These are phyloP conservation scores for Capsicum pubescens DNA, from an alignment of 257 asterid species.

Conservation along the genomic window DNA sequence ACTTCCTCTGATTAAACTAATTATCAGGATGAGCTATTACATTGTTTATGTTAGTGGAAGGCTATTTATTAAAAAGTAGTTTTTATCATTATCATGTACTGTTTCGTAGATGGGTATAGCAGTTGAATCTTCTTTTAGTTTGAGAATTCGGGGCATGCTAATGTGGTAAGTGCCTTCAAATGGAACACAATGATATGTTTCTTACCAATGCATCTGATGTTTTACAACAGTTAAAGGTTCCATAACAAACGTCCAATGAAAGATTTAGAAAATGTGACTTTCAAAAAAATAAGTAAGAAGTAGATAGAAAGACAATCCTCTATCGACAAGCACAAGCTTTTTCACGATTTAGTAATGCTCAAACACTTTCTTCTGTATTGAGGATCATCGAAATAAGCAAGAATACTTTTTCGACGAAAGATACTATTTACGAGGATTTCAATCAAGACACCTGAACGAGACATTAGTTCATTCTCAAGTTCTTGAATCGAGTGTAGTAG, in stretches of 20 bases:
- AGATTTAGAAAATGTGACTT: background rate
- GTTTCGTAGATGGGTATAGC: slow-evolving; percentile 13
- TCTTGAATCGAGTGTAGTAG: background rate
- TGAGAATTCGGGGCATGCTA: background rate
- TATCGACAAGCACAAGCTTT: background rate
- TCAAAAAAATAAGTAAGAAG: background rate
- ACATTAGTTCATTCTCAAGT: background rate
- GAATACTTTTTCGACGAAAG: background rate
- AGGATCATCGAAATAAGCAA: background rate
- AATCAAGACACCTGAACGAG: background rate
- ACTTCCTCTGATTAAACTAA: background rate
- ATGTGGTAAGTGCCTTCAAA: background rate
- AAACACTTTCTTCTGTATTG: background rate
- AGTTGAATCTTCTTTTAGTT: background rate
- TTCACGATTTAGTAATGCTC: background rate
- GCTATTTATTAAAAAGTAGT: background rate
- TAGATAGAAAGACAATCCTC: background rate
- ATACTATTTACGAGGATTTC: background rate
- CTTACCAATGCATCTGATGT: background rate
- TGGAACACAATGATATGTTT: background rate
- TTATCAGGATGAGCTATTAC: background rate
- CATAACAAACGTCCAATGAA: background rate
- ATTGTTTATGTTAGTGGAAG: background rate
- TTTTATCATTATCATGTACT: background rate
- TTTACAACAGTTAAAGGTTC: background rate